phyloP scores from a whole-genome alignment of 306 rosid genomes.

The Lupinus albus region DNA sequence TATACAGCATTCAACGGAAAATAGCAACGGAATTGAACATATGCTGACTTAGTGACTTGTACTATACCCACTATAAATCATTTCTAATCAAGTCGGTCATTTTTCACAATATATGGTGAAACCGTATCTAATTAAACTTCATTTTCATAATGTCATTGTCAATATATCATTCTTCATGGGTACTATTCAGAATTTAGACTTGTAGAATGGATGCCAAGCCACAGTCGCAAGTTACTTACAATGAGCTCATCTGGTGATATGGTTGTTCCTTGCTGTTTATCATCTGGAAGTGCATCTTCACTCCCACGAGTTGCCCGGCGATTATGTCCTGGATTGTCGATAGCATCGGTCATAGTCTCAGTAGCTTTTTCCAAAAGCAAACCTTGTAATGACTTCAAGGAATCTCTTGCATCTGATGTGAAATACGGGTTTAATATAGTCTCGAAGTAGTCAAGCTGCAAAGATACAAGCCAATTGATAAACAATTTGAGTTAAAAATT shows the following conservation, averaged over 20 bases:
- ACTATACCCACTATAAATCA: constrained; percentile 9
- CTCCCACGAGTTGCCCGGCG: constrained; percentile 97
- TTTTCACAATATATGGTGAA: constrained; percentile 1
- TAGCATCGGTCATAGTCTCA: constrained; percentile 66
- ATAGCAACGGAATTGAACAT: constrained; percentile 8
- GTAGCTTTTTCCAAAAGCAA: constrained; percentile 94
- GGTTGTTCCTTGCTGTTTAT: constrained; percentile 64
- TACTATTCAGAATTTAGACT: not conserved
- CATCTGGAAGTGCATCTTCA: constrained; percentile 85
- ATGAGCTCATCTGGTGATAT: constrained; percentile 94
- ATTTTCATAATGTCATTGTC: constrained; percentile 1
- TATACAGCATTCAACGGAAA: constrained; percentile 6
- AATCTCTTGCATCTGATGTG: constrained; percentile 87
- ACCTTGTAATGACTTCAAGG: constrained; percentile 90
- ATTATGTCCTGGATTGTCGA: constrained; percentile 84
- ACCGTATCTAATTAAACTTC: constrained; percentile 22
- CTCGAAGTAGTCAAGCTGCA: constrained; percentile 98
- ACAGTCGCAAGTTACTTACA: constrained; percentile 59
- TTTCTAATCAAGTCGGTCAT: not conserved
- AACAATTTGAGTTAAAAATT: constrained; percentile 19
- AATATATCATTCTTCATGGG: constrained; percentile 14
- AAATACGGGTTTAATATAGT: constrained; percentile 88
- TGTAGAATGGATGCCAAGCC: constrained; percentile 12
- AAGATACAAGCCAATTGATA: constrained; percentile 40
- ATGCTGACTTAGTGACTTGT: not conserved